Base-by-base conservation (phyloP, 2,329 filamentous ascomycete genomes). In the Boeremia lycopersici region DNA sequence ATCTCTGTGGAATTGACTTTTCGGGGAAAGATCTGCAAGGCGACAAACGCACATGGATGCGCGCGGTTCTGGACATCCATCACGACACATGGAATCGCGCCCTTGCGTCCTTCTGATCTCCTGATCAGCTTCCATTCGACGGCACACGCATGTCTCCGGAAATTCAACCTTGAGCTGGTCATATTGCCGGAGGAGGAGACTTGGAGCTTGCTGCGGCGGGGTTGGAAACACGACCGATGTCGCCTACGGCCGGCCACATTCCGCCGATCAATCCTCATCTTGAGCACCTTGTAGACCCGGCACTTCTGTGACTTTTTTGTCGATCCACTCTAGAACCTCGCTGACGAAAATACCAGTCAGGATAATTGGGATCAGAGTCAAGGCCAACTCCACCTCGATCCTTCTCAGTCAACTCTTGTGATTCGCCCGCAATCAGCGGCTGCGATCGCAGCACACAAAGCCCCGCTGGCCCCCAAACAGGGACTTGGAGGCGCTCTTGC, bases 401-500 rank as follows among this genome's bases (percentile, higher is more conserved):
- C 67, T 36, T 63, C 66, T 29, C 60, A 62, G 48, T 60, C 63
- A 17, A 62, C 63, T 33, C 66, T 71, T 46, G 61, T 62, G 46
- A 64, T 72, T 60, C 68, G 71, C 49, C 66, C 69, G 31, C 65
- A 69, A 43, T 59, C 60, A 49, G 59, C 64, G 55, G 61, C 65
- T 45, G 56, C 62, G 33, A 59, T 62, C 40, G 60, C 60, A 47
- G 60, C 48, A 48, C 69, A 71, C 54, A 74, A 73, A 61, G 70
- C 71, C n/a, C 71, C 71, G 43, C 61, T 74, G 56, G 71, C 71
- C 43, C 71, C 71, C 38, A 74, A 73, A 54, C 71, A 74, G 48
- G 71, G 71, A 43, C 60, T 72, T 31, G 69, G 59, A 42, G 71
- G 70, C 40, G 60, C 63, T 48, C 60, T 72, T 40, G 69, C 59